Conservation (phyloP, 2,329 filamentous ascomycete species). For the Colletotrichum eremochloae region DNA sequence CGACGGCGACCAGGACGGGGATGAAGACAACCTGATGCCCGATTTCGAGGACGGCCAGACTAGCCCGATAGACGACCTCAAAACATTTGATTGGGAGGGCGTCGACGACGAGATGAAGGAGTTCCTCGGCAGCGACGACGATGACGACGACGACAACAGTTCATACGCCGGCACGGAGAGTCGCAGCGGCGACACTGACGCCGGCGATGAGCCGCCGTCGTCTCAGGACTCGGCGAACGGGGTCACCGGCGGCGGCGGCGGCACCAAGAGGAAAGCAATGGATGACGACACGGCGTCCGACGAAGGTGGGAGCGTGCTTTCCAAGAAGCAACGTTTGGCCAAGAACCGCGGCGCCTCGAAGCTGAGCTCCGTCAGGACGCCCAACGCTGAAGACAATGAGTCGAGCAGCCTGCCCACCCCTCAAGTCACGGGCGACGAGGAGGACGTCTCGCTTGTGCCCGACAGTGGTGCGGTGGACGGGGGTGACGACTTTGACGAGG, state of each 20-base stretch:
- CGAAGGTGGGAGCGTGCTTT: constrained; percentile 50
- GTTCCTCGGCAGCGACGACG: constrained; percentile 73
- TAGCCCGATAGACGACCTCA: constrained; percentile 68
- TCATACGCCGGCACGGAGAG: constrained; percentile 54
- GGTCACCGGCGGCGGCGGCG: constrained; percentile 21
- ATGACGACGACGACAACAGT: constrained; percentile 65
- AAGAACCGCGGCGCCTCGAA: constrained; percentile 60
- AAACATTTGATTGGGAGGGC: constrained; percentile 71
- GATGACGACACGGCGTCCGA: constrained; percentile 47
- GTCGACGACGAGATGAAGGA: constrained; percentile 81
- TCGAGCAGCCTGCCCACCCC: constrained; percentile 57
- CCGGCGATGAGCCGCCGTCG: constrained; percentile 41
- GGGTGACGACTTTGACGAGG: constrained; percentile 62
- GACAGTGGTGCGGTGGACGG: constrained; percentile 47
- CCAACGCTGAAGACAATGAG: constrained; percentile 54
- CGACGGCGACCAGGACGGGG: constrained; percentile 52
- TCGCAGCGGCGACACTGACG: constrained; percentile 38
- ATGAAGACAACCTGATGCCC: constrained; percentile 63
- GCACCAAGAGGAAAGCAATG: constrained; percentile 39
- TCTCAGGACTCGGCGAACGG: constrained; percentile 26
- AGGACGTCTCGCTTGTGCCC: constrained; percentile 47
- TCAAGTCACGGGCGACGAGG: constrained; percentile 58
- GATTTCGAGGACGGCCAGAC: constrained; percentile 61
- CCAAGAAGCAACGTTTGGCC: constrained; percentile 66
- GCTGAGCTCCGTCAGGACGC: constrained; percentile 60